These are phyloP conservation scores for Lagerstroemia speciosa DNA, from an alignment of 345 rosid genomes.

Conservation along the genomic window DNA sequence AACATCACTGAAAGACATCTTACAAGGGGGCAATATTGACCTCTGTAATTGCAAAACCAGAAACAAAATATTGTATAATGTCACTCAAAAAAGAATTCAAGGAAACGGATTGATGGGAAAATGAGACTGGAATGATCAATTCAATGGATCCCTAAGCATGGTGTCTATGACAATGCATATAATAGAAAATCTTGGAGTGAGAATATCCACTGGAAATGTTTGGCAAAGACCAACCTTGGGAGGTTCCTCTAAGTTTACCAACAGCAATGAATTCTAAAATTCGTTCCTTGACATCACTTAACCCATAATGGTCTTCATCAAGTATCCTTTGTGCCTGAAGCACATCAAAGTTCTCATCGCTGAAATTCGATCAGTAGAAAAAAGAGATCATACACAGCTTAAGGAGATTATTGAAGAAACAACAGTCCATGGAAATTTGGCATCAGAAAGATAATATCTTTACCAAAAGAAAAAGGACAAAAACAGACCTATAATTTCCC, in stretches of 20 bases:
- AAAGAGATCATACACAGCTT: neutral
- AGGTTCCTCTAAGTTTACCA: conserved; percentile 95
- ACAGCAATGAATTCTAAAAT: conserved; percentile 98
- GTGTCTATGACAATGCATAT: neutral
- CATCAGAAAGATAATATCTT: neutral
- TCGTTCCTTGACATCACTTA: conserved; percentile 94
- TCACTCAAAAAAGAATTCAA: neutral
- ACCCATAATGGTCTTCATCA: conserved; percentile 97
- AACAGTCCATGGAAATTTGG: neutral
- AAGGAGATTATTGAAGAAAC: neutral
- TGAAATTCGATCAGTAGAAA: conserved; percentile 14
- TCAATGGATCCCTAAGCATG: neutral
- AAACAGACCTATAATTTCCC: conserved; percentile 81
- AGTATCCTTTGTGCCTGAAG: conserved; percentile 76
- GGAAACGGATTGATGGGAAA: neutral
- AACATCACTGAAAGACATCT: neutral
- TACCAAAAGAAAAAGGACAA: neutral
- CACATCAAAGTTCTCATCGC: conserved; percentile 96
- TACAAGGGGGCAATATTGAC: neutral
- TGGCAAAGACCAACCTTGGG: conserved; percentile 55
- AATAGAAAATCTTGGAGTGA: neutral
- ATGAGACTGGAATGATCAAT: neutral
- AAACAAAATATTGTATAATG: neutral
- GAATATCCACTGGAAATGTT: neutral
- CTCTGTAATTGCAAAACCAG: neutral